Evolutionary conservation across 331 rosid genomes (phyloP).

Genomic region (Acacia pycnantha): DNA sequence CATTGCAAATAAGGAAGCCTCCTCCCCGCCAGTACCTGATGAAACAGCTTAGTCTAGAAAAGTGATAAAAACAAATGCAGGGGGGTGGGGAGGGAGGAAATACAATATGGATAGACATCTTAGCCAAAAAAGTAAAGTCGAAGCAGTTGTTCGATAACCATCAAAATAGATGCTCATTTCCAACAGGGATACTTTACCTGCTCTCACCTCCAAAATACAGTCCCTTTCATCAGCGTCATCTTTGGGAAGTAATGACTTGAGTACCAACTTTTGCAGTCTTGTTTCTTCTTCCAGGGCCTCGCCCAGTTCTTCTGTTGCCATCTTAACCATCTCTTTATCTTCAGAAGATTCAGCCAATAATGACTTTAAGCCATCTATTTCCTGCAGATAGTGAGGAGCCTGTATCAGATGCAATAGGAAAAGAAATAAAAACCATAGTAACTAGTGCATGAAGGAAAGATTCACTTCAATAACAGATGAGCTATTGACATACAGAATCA

Average conservation of each 20-base stretch:
- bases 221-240: conserved; percentile 97
- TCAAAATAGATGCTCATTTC: conserved; percentile 21
- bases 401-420: not conserved
- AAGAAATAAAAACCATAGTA: not conserved
- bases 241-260: conserved; percentile 85
- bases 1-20: conserved; percentile 95
- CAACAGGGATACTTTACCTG: conserved; percentile 53
- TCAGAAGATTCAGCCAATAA: conserved; percentile 65
- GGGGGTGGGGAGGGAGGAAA: not conserved
- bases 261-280: conserved; percentile 54
- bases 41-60: not conserved
- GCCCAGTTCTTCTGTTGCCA: conserved; percentile 70
- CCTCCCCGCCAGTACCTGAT: conserved; percentile 91
- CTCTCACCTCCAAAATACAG: conserved; percentile 93
- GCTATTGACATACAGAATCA: not conserved
- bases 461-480: not conserved
- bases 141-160: conserved; percentile 6
- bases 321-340: conserved; percentile 81
- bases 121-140: not conserved
- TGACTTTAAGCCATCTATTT: conserved; percentile 68
- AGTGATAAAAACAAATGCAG: conserved; percentile 6
- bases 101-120: not conserved
- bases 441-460: conserved; percentile 8
- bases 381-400: conserved; percentile 40
- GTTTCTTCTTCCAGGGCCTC: conserved; percentile 63